A percentile compares a stretch with the other conserved stretches of the same genome.
Conservation (phyloP, 768 basidiomycete genomes). For the Pleurotus eryngii region DNA sequence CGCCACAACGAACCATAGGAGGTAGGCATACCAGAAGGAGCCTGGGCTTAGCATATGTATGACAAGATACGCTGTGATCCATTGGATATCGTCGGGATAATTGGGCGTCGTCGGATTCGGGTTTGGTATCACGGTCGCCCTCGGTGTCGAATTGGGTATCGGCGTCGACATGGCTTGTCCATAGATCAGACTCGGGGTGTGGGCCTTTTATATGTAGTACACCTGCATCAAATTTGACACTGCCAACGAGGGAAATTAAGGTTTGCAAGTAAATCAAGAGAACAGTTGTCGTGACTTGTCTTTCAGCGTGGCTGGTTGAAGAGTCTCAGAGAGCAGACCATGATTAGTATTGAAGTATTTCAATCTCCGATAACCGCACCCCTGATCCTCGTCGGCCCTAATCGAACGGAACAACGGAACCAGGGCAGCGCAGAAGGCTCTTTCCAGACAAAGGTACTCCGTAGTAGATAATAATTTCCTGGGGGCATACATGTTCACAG, state of each 20-base stretch:
- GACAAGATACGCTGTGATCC: slow-evolving; percentile 55
- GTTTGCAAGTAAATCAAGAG: too few species aligned
- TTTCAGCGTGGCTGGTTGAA: too few species aligned
- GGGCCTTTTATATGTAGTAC: background rate
- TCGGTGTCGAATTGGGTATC: slow-evolving; percentile 1
- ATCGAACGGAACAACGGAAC: too few species aligned
- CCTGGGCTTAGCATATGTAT: slow-evolving; percentile 52
- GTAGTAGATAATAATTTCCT: too few species aligned
- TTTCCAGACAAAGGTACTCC: too few species aligned
- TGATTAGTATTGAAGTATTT: background rate
- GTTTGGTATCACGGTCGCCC: slow-evolving; percentile 8
- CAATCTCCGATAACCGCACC: slow-evolving; percentile 1
- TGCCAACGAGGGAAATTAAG: too few species aligned
- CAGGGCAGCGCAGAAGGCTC: too few species aligned
- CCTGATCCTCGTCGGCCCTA: background rate
- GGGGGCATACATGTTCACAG: too few species aligned
- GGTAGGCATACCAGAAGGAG: slow-evolving; percentile 52
- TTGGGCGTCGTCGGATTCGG: slow-evolving; percentile 42
- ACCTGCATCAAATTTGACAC: too few species aligned
- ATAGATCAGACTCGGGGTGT: background rate
- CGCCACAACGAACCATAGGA: slow-evolving; percentile 55
- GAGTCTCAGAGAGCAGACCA: too few species aligned
- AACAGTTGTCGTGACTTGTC: too few species aligned
- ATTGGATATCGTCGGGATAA: slow-evolving; percentile 41
- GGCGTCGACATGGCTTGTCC: slow-evolving; percentile 5